Base-by-base conservation (phyloP, 169 alveolate genomes). In the Perkinsus marinus region DNA sequence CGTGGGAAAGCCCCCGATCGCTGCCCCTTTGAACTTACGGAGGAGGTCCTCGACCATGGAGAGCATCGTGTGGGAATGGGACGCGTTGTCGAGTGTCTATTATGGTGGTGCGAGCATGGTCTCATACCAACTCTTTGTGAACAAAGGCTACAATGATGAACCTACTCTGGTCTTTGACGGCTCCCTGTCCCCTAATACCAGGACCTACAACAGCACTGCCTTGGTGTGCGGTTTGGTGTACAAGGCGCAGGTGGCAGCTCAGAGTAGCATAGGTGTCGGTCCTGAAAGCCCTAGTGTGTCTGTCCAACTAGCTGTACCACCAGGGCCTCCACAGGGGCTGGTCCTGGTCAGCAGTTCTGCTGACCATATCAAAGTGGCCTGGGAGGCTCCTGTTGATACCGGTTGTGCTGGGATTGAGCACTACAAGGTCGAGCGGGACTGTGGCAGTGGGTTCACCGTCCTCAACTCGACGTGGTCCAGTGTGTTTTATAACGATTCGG, bases 1-100 rank as follows among this genome's bases (percentile, higher is more conserved):
- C 89, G 93, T 92, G 17, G 94, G 94, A 90, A 92, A 92, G 92
- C 92, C 92, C 3, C 94, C 94, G 26, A 92, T 92, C 43, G 41
- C 68, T 17, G 92, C 94, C 30, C 94, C 94, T 0, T 26, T 16
- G 0, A 92, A 69, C 37, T 89, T 92, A 41, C 38, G 91, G 16
- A 68, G 89, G 2, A 68, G 92, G 39, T 26, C 94, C 39, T 90
- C 94, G 39, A 92, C 94, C 37, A 43, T 92, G 39, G 89, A 89
- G 19, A 90, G 92, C n/a, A 0, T 92, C 41, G 90, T 92, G 41
- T 92, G 94, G 94, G 90, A 90, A 13, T 92, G 94, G 94, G 41
- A 89, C 79, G 90, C 92, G 7, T 92, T 92, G 90, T 43, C 43
- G 5, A 90, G 26, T 68, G 0, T 10, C 13, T 89, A 69, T 90